phyloP scores from a whole-genome alignment of 2,329 filamentous ascomycete species.

The Diplodia intermedia region DNA sequence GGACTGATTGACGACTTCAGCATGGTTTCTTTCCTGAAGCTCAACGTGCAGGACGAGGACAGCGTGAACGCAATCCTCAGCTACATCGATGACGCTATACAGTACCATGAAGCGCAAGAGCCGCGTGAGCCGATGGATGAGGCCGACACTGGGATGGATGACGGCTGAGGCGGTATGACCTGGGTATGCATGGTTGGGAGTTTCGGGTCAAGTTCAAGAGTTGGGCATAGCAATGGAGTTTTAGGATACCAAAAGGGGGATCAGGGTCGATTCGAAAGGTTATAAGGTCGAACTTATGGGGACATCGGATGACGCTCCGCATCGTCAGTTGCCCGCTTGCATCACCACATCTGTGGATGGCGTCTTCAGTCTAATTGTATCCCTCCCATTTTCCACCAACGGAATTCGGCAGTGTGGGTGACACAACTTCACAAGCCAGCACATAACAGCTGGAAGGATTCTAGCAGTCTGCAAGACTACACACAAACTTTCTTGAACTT shows the following conservation, averaged over 20 bases:
- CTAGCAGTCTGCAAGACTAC: background rate
- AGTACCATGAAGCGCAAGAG: constrained; percentile 92
- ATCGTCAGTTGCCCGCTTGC: constrained; percentile 1
- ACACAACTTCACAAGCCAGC: constrained; percentile 1
- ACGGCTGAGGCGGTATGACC: background rate
- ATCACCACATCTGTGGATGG: constrained; percentile 23
- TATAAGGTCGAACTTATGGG: constrained; percentile 1
- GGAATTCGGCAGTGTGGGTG: background rate
- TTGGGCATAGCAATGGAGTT: constrained; percentile 27
- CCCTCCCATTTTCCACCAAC: background rate
- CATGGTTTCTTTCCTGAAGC: constrained; percentile 93
- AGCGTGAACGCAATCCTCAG: constrained; percentile 84
- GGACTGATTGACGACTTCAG: constrained; percentile 95
- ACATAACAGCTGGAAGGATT: background rate
- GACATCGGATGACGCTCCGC: background rate
- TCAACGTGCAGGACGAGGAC: constrained; percentile 90
- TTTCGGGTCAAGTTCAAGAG: constrained; percentile 12
- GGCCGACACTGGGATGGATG: constrained; percentile 58
- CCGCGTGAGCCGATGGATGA: constrained; percentile 75
- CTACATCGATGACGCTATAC: constrained; percentile 93
- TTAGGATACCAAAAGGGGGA: constrained; percentile 11
- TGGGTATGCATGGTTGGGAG: constrained; percentile 26
- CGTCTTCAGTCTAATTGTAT: constrained; percentile 7
- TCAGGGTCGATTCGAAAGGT: constrained; percentile 8
- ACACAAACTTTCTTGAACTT: background rate